Evolutionary conservation across 768 basidiomycete genomes (phyloP).

Genomic region (Russula foetens): DNA sequence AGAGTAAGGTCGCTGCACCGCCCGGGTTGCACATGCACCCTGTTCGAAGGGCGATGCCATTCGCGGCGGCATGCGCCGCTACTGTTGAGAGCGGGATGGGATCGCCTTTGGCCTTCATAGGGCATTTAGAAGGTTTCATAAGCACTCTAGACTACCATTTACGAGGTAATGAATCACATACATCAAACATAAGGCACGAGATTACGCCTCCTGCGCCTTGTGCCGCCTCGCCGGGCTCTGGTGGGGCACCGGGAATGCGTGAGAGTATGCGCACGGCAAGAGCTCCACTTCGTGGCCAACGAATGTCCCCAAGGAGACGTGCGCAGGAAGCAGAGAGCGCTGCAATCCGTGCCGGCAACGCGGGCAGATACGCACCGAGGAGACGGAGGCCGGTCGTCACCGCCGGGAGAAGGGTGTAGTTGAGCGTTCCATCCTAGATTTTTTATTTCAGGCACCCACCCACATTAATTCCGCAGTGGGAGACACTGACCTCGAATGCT

Average conservation of each 20-base stretch:
- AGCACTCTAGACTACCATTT: neutral
- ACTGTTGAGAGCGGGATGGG: slow-evolving; percentile 38
- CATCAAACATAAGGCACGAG: slow-evolving; percentile 14
- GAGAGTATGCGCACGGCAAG: slow-evolving; percentile 69
- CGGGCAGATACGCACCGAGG: slow-evolving; percentile 69
- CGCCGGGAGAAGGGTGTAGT: slow-evolving; percentile 70
- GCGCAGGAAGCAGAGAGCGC: slow-evolving; percentile 57
- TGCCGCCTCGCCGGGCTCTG: slow-evolving; percentile 5
- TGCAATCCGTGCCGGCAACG: slow-evolving; percentile 68
- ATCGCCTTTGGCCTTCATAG: slow-evolving; percentile 6
- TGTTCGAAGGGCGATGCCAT: slow-evolving; percentile 62
- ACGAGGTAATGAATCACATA: neutral
- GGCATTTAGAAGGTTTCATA: neutral
- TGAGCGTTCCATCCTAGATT: slow-evolving; percentile 73
- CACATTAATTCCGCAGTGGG: neutral
- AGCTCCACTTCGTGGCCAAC: slow-evolving; percentile 46
- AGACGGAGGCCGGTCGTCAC: slow-evolving; percentile 72
- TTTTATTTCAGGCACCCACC: neutral
- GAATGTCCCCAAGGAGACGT: slow-evolving; percentile 44
- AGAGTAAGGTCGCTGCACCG: slow-evolving; percentile 64
- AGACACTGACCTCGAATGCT: slow-evolving; percentile 59
- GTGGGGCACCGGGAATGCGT: slow-evolving; percentile 33
- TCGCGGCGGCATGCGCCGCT: slow-evolving; percentile 45
- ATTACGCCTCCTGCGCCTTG: slow-evolving; percentile 17
- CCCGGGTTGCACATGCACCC: slow-evolving; percentile 90